A percentile compares a stretch with the other conserved stretches of the same genome.
Evolutionary conservation across 805 yeast genomes (phyloP).

Genomic region (Vanderwaltozyma yarrowii): DNA sequence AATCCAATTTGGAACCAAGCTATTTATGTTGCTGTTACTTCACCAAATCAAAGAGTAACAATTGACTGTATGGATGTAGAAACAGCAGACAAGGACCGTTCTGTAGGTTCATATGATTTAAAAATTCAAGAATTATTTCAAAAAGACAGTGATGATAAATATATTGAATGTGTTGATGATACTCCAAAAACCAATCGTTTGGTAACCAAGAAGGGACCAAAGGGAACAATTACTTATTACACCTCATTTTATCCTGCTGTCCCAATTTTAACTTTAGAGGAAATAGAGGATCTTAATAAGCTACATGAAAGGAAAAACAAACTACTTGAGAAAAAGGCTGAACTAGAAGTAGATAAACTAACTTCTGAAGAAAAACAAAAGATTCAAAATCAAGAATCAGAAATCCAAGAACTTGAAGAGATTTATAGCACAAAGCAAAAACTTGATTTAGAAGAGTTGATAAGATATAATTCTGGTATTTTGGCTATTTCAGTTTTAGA

Average conservation of each 20-base stretch:
- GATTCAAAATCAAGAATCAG: conserved; percentile 23
- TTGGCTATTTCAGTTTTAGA: conserved; percentile 56
- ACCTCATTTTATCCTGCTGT: conserved; percentile 76
- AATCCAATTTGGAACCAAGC: conserved; percentile 83
- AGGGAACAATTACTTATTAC: conserved; percentile 67
- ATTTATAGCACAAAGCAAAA: conserved; percentile 35
- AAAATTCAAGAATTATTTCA: conserved; percentile 57
- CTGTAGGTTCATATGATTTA: conserved; percentile 74
- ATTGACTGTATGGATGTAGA: conserved; percentile 92
- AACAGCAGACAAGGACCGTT: conserved; percentile 65
- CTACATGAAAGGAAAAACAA: conserved; percentile 31
- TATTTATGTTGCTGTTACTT: conserved; percentile 70
- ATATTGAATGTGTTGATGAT: conserved; percentile 46
- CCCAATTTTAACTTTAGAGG: conserved; percentile 71
- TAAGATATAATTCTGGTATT: conserved; percentile 62
- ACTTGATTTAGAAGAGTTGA: conserved; percentile 48
- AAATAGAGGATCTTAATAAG: conserved; percentile 47
- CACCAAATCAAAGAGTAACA: conserved; percentile 71
- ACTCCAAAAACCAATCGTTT: conserved; percentile 52
- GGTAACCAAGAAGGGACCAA: conserved; percentile 68
- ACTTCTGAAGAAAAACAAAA: conserved; percentile 22
- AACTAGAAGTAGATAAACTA: conserved; percentile 27
- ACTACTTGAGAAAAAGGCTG: conserved; percentile 26
- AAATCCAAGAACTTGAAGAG: conserved; percentile 30
- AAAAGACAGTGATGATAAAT: conserved; percentile 49